phyloP scores from a whole-genome alignment of 305 asterid species.

The Solanum aculeatissimum region DNA sequence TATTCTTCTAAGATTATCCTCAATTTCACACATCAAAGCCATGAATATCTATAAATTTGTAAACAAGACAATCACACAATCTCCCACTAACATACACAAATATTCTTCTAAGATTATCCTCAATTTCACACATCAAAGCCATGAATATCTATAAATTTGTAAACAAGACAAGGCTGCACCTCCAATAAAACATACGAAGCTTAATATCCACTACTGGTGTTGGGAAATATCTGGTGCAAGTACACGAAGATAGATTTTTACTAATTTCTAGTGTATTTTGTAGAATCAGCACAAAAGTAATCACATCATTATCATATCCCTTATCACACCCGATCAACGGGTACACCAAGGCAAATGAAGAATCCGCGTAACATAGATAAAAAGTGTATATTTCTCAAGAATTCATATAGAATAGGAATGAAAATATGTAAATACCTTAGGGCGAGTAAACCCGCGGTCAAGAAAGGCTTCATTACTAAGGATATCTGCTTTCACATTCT shows the following conservation, averaged over 20 bases:
- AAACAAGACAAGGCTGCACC: background rate
- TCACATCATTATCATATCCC: background rate
- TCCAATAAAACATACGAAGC: background rate
- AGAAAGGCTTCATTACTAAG: constrained; percentile 37
- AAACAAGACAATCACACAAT: background rate
- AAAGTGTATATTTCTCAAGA: background rate
- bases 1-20: background rate
- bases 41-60: background rate
- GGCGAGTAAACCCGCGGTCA: constrained; percentile 93
- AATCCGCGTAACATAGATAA: background rate
- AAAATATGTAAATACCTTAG: constrained; percentile 47
- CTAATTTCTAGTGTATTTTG: background rate
- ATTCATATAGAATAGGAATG: background rate
- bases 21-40: background rate
- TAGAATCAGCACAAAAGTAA: background rate
- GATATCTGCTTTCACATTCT: constrained; percentile 20
- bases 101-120: background rate
- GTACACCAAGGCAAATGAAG: background rate
- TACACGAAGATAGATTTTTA: background rate
- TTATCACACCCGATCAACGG: background rate
- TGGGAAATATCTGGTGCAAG: background rate
- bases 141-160: background rate
- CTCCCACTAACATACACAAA: background rate
- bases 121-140: background rate
- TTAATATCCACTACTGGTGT: background rate